Percentiles rank a stretch among this genome's conserved stretches.
phyloP scores from a whole-genome alignment of 2,329 filamentous ascomycete genomes.

The Xylaria sp. region DNA sequence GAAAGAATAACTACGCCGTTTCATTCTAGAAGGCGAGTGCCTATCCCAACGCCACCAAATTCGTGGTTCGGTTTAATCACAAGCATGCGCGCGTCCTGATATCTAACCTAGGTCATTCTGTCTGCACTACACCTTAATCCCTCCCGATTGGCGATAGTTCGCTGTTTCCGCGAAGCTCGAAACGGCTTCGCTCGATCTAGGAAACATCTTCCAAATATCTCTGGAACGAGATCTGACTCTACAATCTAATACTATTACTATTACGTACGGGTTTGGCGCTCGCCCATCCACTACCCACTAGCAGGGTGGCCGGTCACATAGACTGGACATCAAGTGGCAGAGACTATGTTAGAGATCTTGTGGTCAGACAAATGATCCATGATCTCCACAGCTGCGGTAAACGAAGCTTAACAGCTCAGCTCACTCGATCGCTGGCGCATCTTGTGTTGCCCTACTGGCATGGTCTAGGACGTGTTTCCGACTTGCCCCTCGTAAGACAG shows the following conservation, averaged over 20 bases:
- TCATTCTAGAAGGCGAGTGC: conserved; percentile 32
- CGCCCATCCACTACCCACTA: neutral
- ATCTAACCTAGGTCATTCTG: conserved; percentile 34
- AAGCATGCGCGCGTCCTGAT: conserved; percentile 43
- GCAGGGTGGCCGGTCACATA: conserved; percentile 11
- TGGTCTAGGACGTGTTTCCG: conserved; percentile 45
- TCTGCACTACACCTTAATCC: conserved; percentile 35
- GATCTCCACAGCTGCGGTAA: conserved; percentile 38
- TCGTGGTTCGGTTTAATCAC: conserved; percentile 37
- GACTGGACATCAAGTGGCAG: conserved; percentile 32
- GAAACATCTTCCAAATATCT: conserved; percentile 34
- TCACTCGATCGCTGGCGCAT: conserved; percentile 29
- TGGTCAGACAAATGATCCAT: conserved; percentile 41
- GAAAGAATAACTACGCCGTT: conserved; percentile 33
- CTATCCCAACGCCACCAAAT: conserved; percentile 23
- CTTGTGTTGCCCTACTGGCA: conserved; percentile 38
- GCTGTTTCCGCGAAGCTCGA: conserved; percentile 30
- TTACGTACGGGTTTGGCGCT: conserved; percentile 1
- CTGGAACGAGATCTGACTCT: conserved; percentile 26
- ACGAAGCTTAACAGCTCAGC: conserved; percentile 38
- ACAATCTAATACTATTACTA: neutral
- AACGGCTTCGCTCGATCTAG: conserved; percentile 32
- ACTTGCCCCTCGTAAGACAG: conserved; percentile 43
- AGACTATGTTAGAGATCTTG: conserved; percentile 38
- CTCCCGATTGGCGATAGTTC: conserved; percentile 39